Evolutionary conservation across 78 protist genomes (phyloP).

Genomic region (Dictyostelium discoideum): DNA sequence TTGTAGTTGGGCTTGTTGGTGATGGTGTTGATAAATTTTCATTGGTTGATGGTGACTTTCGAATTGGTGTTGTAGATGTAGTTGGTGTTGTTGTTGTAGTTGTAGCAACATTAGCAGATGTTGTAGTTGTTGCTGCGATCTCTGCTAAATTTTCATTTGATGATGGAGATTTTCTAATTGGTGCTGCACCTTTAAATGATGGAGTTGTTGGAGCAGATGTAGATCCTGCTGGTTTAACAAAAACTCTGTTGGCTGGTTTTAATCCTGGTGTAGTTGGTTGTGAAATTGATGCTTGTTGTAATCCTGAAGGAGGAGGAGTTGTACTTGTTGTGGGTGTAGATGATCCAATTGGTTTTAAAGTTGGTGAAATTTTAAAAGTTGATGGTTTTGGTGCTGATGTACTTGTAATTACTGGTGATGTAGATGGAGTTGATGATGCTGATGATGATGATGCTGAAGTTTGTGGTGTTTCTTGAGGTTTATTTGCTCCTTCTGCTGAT

Average conservation of each 20-base stretch:
- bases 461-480: background rate
- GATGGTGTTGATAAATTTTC: constrained; percentile 13
- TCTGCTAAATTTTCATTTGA: background rate
- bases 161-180: constrained; percentile 4
- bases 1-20: constrained; percentile 2
- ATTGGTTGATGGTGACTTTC: background rate
- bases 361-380: constrained; percentile 10
- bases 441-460: background rate
- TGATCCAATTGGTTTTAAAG: background rate
- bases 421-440: background rate
- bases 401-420: background rate
- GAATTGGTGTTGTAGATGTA: background rate
- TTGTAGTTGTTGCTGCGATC: background rate
- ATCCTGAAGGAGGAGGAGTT: background rate
- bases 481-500: background rate
- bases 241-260: constrained; percentile 5
- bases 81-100: background rate
- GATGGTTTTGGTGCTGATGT: background rate
- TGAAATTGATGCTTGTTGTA: background rate
- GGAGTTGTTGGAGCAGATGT: constrained; percentile 14
- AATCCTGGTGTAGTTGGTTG: constrained; percentile 12
- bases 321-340: background rate
- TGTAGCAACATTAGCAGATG: background rate
- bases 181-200: constrained; percentile 1
- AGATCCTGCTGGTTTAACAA: background rate